Conservation (phyloP, 192 early-diverging fungal genomes). For the Ramicandelaber brevisporus region DNA sequence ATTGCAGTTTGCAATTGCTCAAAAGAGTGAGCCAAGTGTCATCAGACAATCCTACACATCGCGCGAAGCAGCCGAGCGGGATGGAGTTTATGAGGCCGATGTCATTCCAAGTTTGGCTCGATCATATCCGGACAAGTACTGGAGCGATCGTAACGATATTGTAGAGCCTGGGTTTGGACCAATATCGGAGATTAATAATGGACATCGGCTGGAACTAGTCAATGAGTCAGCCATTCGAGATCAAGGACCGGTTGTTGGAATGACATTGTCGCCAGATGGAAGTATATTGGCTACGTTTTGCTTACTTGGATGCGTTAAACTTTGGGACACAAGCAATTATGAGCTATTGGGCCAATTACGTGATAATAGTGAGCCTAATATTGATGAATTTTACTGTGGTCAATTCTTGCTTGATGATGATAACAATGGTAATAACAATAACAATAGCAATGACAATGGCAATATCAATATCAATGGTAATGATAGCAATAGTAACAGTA, state of each 20-base stretch:
- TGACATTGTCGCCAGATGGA: constrained; percentile 64
- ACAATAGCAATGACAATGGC: no score
- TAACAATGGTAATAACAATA: no score
- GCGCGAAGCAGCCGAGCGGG: no score
- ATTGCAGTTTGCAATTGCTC: no score
- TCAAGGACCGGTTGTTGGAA: constrained; percentile 57
- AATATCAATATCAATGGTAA: no score
- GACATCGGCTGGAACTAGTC: constrained; percentile 38
- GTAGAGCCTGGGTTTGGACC: constrained; percentile 21
- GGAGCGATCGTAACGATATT: constrained; percentile 24
- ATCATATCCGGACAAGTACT: constrained; percentile 21
- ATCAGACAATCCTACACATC: no score
- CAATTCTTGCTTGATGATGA: constrained; percentile 40
- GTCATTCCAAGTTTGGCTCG: no score
- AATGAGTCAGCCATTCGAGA: constrained; percentile 42
- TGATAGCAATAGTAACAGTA: no score
- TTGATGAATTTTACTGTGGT: constrained; percentile 82
- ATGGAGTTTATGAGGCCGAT: no score
- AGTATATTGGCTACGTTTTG: constrained; percentile 67
- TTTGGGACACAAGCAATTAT: constrained; percentile 67
- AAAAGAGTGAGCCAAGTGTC: no score
- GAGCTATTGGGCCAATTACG: constrained; percentile 38
- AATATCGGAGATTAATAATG: constrained; percentile 37
- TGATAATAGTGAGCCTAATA: constrained; percentile 45
- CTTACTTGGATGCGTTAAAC: constrained; percentile 37